These are phyloP conservation scores for Zoysia japonica DNA, from an alignment of 176 grass and related monocot species.

Conservation along the genomic window DNA sequence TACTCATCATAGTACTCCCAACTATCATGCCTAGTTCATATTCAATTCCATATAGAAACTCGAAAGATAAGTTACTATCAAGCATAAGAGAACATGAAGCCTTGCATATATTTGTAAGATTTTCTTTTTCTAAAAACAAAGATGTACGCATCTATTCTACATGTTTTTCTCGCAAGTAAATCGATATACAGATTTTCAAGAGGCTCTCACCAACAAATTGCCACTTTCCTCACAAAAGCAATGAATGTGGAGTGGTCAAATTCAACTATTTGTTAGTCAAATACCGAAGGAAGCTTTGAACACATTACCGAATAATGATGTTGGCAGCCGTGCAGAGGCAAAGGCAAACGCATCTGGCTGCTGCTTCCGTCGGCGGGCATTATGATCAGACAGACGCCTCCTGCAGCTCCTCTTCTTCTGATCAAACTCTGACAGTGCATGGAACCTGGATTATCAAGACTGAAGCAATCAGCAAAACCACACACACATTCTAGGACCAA, in stretches of 20 bases:
- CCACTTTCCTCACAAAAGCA: not conserved
- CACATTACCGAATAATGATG: slow-evolving; percentile 61
- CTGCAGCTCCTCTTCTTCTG: slow-evolving; percentile 84
- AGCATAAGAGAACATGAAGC: slow-evolving; percentile 10
- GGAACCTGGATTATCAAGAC: slow-evolving; percentile 66
- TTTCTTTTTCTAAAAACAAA: not conserved
- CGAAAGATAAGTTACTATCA: not conserved
- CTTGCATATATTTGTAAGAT: not conserved
- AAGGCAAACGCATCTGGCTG: slow-evolving; percentile 55
- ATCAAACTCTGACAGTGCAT: slow-evolving; percentile 71
- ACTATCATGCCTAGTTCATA: not conserved
- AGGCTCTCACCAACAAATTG: not conserved
- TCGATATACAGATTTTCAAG: not conserved
- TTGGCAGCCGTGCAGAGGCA: slow-evolving; percentile 42
- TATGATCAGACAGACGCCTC: slow-evolving; percentile 77
- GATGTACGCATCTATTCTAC: too few relatives aligned
- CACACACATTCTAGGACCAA: not conserved
- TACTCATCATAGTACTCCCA: slow-evolving; percentile 1
- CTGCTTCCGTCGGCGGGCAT: slow-evolving; percentile 70
- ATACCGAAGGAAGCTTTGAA: not conserved
- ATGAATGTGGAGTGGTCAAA: not conserved
- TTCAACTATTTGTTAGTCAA: not conserved
- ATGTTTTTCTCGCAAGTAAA: not conserved
- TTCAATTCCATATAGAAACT: not conserved
- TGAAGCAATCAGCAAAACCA: slow-evolving; percentile 34